Base-by-base conservation (phyloP, 805 yeast species). In the Candida verbasci region DNA sequence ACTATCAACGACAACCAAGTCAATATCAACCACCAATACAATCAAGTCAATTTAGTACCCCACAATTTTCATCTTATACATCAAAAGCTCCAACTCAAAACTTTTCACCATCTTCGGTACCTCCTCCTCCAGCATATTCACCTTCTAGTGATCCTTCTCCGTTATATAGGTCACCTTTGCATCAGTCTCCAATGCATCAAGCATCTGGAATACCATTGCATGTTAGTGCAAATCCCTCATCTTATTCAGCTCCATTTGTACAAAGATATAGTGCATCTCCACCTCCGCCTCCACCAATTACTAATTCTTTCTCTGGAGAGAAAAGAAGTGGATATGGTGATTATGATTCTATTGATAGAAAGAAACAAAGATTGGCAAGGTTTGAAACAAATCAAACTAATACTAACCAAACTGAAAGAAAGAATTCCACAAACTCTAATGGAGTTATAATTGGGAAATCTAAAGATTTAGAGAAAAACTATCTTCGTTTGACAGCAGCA, bases 401-500 rank as follows among this genome's bases (percentile, higher is more conserved):
- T 15, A 6, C 34, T 15, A 17, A 11, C 21, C 15, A 24, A 14
- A 17, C 22, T 4, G 18, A 24, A 24, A 10, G 10, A 21, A 10
- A 3, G 5, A 14, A 6, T 3, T 3, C 36, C 6, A 24, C 35
- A 8, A 14, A 30, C 21, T 4, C 23, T 8, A 21, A 30, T 16
- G 37, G 37, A 12, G 25, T 32, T 6, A 50, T 76, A 9, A 46
- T 82, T 9, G 98, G 98, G 0, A 69, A 75, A 1, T 72, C 83
- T 49, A 69, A 70, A 35, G 65, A 53, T 1, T 55, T 91, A 17
- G 96, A 88, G 47, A 93, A 91, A 56, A 66, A 76, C 29, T 91
- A 88, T 53, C 62, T 87, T 17, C 71, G 97, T 42, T 62, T 93
- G 41, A 93, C 98, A 0, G 85, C 96, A 2, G 96, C 82, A 35